Conservation (phyloP, 306 rosid genomes). For the Vigna hirtella region DNA sequence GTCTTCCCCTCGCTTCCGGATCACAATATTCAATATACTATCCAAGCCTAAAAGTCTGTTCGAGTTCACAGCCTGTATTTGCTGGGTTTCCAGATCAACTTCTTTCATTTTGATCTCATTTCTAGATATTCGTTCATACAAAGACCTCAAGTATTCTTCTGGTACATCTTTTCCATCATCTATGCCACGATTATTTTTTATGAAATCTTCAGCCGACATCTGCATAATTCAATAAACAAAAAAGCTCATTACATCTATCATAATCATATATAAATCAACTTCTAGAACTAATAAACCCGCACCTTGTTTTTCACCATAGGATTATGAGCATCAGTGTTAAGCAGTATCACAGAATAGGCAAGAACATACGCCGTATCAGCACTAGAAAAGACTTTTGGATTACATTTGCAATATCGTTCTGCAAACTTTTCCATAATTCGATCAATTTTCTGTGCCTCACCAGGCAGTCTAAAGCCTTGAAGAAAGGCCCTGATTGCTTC, state of each 20-base stretch:
- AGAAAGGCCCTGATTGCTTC: conserved; percentile 95
- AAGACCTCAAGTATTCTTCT: conserved; percentile 86
- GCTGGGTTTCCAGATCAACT: conserved; percentile 84
- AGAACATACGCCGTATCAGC: conserved; percentile 99
- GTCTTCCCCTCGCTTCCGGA: conserved; percentile 89
- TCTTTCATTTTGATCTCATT: conserved; percentile 99
- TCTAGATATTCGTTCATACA: conserved; percentile 92
- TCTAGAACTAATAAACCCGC: conserved; percentile 42
- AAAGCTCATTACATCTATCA: conserved; percentile 39
- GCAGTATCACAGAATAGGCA: conserved; percentile 97
- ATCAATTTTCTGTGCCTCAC: conserved; percentile 99
- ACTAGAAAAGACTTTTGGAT: conserved; percentile 88
- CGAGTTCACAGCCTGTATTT: conserved; percentile 80
- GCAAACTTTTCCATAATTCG: conserved; percentile 99
- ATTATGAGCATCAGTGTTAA: conserved; percentile 96
- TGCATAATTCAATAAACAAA: conserved; percentile 53
- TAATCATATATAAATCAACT: conserved; percentile 35
- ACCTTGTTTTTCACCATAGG: conserved; percentile 98
- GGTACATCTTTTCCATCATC: conserved; percentile 99
- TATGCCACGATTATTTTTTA: conserved; percentile 96
- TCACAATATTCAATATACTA: conserved; percentile 90
- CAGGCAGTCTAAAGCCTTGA: conserved; percentile 97
- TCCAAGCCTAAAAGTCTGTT: conserved; percentile 92
- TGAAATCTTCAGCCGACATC: conserved; percentile 99
- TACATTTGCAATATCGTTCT: conserved; percentile 96